Evolutionary conservation across 306 rosid species (phyloP), one percentile per base, ranked within the genome.

Genomic region (Dryas octopetala): DNA sequence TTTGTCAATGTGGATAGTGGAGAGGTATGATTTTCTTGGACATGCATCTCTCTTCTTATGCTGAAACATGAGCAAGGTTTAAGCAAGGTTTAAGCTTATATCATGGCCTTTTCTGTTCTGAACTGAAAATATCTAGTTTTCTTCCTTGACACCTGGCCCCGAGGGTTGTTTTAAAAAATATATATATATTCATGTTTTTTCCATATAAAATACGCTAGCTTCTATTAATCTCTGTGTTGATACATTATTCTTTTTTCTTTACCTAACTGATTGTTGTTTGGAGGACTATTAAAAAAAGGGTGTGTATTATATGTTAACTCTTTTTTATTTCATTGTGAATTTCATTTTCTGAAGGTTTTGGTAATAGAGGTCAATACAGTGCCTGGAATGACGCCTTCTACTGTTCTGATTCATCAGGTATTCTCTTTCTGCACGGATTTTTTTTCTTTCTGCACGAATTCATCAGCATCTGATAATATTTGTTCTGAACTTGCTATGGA

Each of bases 321-420:
- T 76, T 77, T 71, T 49, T 63, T 12, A 78, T 62, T 75, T 63
- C 69, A 57, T 8, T 7, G 64, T 68, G 73, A 80, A 61, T 77
- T 83, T 59, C 76, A 59, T 65, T 76, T 13, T 79, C 63, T 62
- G 61, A 77, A 94, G 98, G 95, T 88, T 53, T 69, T 94, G 91
- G 79, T 94, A 47, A 94, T 94, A 49, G 98, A 94, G 81, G 97
- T 94, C 73, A 94, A 94, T 74, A 91, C 98, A 13, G 98, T 94
- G 62, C 98, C 98, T n/a, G 97, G 98, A 86, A 94, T 94, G 98
- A 91, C 96, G 50, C 97, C 96, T 76, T 94, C 98, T 60, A 94
- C 98, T 47, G 96, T 94, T 79, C 84, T 94, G 80, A 85, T 91
- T 87, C 98, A 94, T 85, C 97, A 91, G 97, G 98, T 91, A 54